Conservation (phyloP, 768 basidiomycete genomes). For the Amanita molliuscula region DNA sequence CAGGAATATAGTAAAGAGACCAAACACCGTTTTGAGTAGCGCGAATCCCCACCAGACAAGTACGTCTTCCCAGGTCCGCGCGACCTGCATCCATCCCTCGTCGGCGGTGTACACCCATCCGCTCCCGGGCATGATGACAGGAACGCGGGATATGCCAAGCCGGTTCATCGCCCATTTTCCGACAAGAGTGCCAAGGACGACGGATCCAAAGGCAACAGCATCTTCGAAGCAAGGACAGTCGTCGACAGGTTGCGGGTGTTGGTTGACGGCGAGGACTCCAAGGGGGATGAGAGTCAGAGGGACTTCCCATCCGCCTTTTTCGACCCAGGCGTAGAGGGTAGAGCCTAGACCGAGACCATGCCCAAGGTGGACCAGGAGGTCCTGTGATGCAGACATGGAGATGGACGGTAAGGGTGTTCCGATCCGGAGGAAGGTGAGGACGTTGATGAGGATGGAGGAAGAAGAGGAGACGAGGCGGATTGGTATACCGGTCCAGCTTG, state of each 20-base stretch:
- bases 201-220: conserved; percentile 86
- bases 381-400: background rate
- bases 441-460: conserved; percentile 17
- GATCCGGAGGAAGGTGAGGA: conserved; percentile 16
- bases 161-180: conserved; percentile 55
- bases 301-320: conserved; percentile 37
- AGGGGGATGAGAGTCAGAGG: conserved; percentile 50
- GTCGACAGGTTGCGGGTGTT: conserved; percentile 90
- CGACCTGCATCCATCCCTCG: conserved; percentile 23
- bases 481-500: conserved; percentile 31
- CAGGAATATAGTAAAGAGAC: conserved; percentile 67
- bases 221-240: conserved; percentile 99
- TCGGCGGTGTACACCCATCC: conserved; percentile 26
- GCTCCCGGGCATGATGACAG: conserved; percentile 47
- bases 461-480: conserved; percentile 20
- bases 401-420: conserved; percentile 7
- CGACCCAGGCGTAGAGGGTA: conserved; percentile 25
- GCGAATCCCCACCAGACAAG: conserved; percentile 38
- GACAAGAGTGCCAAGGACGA: conserved; percentile 63
- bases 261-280: conserved; percentile 70
- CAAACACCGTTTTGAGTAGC: conserved; percentile 33
- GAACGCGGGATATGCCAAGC: conserved; percentile 15
- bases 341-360: conserved; percentile 26
- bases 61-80: conserved; percentile 27
- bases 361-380: conserved; percentile 22